Base-by-base conservation (phyloP, 352 stramenopile genomes). In the Blastocystis sp. region DNA sequence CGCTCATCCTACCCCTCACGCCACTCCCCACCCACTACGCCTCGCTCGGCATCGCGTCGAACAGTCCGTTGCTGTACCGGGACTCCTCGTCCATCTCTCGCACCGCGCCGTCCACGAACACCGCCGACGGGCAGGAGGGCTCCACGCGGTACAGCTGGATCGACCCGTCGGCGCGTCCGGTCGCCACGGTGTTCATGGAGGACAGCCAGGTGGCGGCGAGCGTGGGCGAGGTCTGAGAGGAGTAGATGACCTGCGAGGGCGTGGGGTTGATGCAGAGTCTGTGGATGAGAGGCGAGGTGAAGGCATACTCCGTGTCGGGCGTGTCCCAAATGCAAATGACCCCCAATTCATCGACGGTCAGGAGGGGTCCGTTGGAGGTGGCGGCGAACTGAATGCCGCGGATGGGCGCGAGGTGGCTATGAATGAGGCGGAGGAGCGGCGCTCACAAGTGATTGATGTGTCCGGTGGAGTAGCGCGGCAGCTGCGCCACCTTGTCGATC, bases 301-400 rank as follows among this genome's bases (percentile, higher is more conserved):
- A 1, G 26, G 12, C 10, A 24, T 31, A 67, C 74, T 66, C 37
- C n/a, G 50, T 50, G 10, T 29, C 26, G 12, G 71, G 51, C 3
- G 74, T 85, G n/a, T 85, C 74, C 74, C 74, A 85, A 51, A 85
- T 62, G 45, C 74, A 85, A 6, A 63, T 63, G n/a, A 69, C 31
- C n/a, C 60, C 41, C n/a, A 41, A 29, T 21, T 31, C 21, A 24
- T 85, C 74, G 26, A 69, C 50, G 1, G 50, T 85, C 24, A 85
- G 50, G 19, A 85, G 60, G 21, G 74, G 21, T 24, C 24, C 29
- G 3, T 35, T 3, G 24, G 41, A 24, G 33, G 37, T 19, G 24
- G 51, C 51, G 61, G 50, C 59, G 60, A 67, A 85, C 26, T 85
- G 74, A n/a, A 85, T 37, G 29, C n/a, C 50, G 35, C 74, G 50